A percentile compares a stretch with the other conserved stretches of the same genome.
phyloP scores from a whole-genome alignment of 2,329 filamentous ascomycete species.

The Bertia moriformis region DNA sequence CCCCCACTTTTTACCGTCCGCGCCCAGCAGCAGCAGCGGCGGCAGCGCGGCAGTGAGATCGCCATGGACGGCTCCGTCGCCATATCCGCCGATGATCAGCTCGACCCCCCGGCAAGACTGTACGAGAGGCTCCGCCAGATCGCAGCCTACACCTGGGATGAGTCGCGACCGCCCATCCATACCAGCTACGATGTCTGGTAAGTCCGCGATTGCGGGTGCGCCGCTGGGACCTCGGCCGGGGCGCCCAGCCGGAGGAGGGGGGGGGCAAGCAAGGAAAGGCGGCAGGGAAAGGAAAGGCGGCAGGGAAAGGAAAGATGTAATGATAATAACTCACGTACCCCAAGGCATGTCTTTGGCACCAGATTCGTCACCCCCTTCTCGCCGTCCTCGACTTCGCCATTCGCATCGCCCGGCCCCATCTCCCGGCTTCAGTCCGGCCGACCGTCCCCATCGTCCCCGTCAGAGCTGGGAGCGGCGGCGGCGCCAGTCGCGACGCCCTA shows the following conservation, averaged over 20 bases:
- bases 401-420: conserved; percentile 27
- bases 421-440: conserved; percentile 26
- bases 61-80: not conserved
- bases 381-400: conserved; percentile 28
- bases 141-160: conserved; percentile 65
- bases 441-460: conserved; percentile 20
- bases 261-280: too few species aligned
- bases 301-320: too few species aligned
- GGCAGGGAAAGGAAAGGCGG: too few species aligned
- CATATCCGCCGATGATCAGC: not conserved
- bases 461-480: conserved; percentile 22
- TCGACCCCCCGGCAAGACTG: conserved; percentile 50
- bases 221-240: too few species aligned
- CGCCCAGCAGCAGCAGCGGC: too few species aligned
- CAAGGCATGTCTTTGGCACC: conserved; percentile 31
- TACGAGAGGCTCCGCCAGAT: conserved; percentile 62
- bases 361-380: conserved; percentile 29
- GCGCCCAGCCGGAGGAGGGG: too few species aligned
- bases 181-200: conserved; percentile 81
- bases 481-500: conserved; percentile 21
- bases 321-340: not conserved
- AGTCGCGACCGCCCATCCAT: conserved; percentile 39
- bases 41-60: too few species aligned
- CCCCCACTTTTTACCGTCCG: too few species aligned
- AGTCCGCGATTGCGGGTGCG: conserved; percentile 8